phyloP scores from a whole-genome alignment of 2,329 filamentous ascomycete genomes.

The Epichloe coenophiala region DNA sequence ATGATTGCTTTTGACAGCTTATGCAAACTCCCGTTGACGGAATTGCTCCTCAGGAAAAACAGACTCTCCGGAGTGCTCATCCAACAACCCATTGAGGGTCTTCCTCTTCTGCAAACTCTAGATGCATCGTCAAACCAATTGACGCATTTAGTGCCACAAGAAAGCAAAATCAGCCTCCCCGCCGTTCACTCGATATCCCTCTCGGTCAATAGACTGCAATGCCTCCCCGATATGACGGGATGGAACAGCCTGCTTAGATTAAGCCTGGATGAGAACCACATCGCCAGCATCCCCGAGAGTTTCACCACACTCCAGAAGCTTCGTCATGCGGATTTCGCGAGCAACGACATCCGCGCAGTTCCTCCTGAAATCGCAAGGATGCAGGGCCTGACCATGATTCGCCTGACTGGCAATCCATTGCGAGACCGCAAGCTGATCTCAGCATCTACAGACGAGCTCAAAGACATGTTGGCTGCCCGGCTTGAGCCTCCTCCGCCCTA shows the following conservation, averaged over 20 bases:
- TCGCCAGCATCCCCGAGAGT: constrained; percentile 62
- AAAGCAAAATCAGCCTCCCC: constrained; percentile 47
- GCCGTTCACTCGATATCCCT: constrained; percentile 60
- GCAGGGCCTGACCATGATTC: constrained; percentile 61
- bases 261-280: constrained; percentile 67
- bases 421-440: constrained; percentile 75
- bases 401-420: constrained; percentile 78
- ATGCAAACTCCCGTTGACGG: constrained; percentile 53
- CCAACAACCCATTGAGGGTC: constrained; percentile 39
- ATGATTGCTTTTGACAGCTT: constrained; percentile 58
- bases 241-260: constrained; percentile 66
- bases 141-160: constrained; percentile 32
- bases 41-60: constrained; percentile 67
- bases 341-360: constrained; percentile 67
- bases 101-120: constrained; percentile 57
- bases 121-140: constrained; percentile 70
- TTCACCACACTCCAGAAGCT: constrained; percentile 56
- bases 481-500: constrained; percentile 43
- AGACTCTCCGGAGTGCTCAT: constrained; percentile 62
- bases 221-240: constrained; percentile 57
- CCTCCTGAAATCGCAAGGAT: constrained; percentile 69
- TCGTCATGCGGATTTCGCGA: constrained; percentile 67
- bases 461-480: constrained; percentile 54
- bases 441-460: constrained; percentile 69
- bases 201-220: constrained; percentile 66